phyloP scores from a whole-genome alignment of 2,329 filamentous ascomycete genomes.

The Nemania sp. region DNA sequence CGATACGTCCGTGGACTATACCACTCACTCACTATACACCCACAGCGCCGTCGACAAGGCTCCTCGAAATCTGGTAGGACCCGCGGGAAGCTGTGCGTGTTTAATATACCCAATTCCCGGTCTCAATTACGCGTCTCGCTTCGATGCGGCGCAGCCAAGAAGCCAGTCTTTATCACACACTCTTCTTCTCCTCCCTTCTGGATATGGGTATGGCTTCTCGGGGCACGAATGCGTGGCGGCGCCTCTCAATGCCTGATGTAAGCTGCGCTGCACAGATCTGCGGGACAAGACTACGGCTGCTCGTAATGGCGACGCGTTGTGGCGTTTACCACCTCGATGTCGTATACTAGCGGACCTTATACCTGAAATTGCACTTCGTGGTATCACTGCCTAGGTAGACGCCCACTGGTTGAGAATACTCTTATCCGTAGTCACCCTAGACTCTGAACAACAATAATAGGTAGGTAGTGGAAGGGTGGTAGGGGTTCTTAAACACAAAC shows the following conservation, averaged over 20 bases:
- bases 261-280: conserved; percentile 2
- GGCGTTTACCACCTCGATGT: not conserved
- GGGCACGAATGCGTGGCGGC: conserved; percentile 17
- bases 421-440: not conserved
- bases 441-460: not conserved
- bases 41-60: not conserved
- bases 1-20: not conserved
- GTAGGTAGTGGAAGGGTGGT: not conserved
- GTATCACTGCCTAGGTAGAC: no score
- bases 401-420: no score
- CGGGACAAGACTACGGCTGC: conserved; percentile 14
- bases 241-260: not conserved
- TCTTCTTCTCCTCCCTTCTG: not conserved
- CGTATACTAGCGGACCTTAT: not conserved
- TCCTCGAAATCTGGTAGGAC: conserved; percentile 2
- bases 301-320: conserved; percentile 32
- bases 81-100: conserved; percentile 13
- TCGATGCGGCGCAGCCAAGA: conserved; percentile 28
- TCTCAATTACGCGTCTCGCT: conserved; percentile 10
- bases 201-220: not conserved
- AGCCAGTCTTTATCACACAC: conserved; percentile 8
- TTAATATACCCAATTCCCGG: conserved; percentile 17
- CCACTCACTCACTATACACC: no score
- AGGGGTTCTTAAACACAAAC: not conserved
- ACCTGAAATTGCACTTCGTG: no score